Evolutionary conservation across 2,329 filamentous ascomycete genomes (phyloP).

Genomic region (Fusarium sp.): DNA sequence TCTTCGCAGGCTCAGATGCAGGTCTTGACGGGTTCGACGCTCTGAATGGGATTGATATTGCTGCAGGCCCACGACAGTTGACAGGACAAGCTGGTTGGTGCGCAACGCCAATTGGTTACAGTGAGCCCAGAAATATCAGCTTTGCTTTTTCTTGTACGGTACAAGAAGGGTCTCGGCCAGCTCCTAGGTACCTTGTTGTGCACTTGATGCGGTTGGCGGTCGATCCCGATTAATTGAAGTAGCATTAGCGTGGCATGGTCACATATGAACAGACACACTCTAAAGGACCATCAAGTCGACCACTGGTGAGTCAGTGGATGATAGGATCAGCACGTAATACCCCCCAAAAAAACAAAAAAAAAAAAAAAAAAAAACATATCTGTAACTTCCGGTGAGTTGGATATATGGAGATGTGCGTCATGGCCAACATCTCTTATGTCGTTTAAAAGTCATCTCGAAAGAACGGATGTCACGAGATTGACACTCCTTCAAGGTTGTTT

Average conservation of each 20-base stretch:
- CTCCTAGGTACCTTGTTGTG: constrained; percentile 13
- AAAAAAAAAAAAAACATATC: neutral
- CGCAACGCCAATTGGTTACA: constrained; percentile 25
- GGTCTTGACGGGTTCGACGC: constrained; percentile 1
- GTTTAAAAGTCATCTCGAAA: neutral
- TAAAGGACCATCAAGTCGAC: neutral
- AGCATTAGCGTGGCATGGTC: constrained; percentile 6
- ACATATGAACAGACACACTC: neutral
- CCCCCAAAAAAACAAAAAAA: too few species aligned
- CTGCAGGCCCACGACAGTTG: constrained; percentile 24
- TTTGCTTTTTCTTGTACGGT: constrained; percentile 30
- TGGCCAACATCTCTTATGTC: neutral
- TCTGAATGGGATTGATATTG: constrained; percentile 9
- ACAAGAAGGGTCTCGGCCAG: constrained; percentile 14
- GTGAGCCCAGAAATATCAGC: neutral
- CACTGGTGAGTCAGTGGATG: too few species aligned
- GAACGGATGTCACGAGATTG: constrained; percentile 10
- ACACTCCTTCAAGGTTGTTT: constrained; percentile 10
- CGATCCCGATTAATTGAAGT: constrained; percentile 20
- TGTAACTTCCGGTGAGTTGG: neutral
- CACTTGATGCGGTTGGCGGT: constrained; percentile 24
- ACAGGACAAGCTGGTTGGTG: constrained; percentile 32
- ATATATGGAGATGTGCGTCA: neutral
- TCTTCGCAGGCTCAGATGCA: neutral
- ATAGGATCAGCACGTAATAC: neutral